These are phyloP conservation scores for Arabidopsis arenosa DNA, from an alignment of 345 rosid species.

Conservation along the genomic window DNA sequence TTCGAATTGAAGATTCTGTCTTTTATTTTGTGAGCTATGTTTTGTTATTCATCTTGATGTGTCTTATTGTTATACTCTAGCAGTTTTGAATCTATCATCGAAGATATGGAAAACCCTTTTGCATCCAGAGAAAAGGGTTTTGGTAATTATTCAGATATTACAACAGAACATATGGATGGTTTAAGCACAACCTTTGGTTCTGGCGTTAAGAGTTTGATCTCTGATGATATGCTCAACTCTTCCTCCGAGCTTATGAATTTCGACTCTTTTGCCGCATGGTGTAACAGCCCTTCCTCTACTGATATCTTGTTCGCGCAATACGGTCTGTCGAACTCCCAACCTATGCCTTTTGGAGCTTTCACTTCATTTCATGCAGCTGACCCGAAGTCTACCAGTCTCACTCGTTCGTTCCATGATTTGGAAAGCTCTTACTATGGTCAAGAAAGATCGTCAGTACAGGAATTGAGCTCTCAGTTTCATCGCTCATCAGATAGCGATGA, in stretches of 20 bases:
- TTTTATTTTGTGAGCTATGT: not conserved
- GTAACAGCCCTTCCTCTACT: conserved; percentile 54
- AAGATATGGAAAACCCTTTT: conserved; percentile 63
- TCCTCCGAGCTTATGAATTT: conserved; percentile 69
- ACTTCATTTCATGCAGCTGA: conserved; percentile 46
- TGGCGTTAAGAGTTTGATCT: conserved; percentile 49
- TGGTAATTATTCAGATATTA: conserved; percentile 47
- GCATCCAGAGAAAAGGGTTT: conserved; percentile 63
- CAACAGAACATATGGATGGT: conserved; percentile 54
- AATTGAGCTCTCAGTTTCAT: conserved; percentile 42
- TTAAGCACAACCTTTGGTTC: conserved; percentile 52
- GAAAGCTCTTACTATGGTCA: conserved; percentile 54
- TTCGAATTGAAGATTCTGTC: not conserved
- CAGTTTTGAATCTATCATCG: not conserved
- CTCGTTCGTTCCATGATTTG: conserved; percentile 38
- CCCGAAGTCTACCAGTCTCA: conserved; percentile 39
- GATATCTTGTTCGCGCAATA: conserved; percentile 58
- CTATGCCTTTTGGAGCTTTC: conserved; percentile 51
- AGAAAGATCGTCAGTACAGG: conserved; percentile 54
- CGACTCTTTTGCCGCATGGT: conserved; percentile 70
- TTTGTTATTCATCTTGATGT: not conserved
- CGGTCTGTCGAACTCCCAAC: conserved; percentile 50
- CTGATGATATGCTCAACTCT: conserved; percentile 57
- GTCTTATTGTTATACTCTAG: not conserved
- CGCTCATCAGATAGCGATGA: conserved; percentile 35